Conservation (phyloP, 2,329 filamentous ascomycete genomes). For the Aspergillus tubingensis region DNA sequence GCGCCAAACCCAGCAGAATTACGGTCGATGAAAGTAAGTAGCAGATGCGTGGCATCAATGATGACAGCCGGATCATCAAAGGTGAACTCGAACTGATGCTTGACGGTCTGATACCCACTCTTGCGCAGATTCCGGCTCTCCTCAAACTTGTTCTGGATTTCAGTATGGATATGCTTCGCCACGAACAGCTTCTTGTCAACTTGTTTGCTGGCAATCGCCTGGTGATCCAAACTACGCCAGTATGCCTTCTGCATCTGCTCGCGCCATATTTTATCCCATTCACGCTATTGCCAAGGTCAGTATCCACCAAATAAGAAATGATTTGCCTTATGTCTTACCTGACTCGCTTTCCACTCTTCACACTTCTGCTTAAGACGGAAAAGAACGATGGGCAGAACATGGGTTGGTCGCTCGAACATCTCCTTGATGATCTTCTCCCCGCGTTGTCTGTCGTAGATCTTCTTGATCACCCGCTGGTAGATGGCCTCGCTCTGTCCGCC, state of each 20-base stretch:
- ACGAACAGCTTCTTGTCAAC: slow-evolving; percentile 90
- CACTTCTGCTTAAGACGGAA: slow-evolving; percentile 91
- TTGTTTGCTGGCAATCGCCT: slow-evolving; percentile 85
- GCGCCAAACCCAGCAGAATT: slow-evolving; percentile 52
- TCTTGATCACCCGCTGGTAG: slow-evolving; percentile 95
- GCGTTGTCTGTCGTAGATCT: slow-evolving; percentile 85
- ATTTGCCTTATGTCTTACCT: slow-evolving; percentile 44
- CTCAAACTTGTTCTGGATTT: slow-evolving; percentile 90
- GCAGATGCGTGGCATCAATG: slow-evolving; percentile 51
- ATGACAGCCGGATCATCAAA: slow-evolving; percentile 73
- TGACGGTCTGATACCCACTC: slow-evolving; percentile 60
- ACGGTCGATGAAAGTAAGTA: slow-evolving; percentile 51
- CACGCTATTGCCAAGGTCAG: slow-evolving; percentile 57
- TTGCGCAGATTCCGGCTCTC: slow-evolving; percentile 76
- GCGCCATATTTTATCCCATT: slow-evolving; percentile 99
- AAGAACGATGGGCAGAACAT: slow-evolving; percentile 84
- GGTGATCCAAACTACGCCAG: slow-evolving; percentile 94
- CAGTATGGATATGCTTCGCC: slow-evolving; percentile 83
- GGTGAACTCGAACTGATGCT: slow-evolving; percentile 73
- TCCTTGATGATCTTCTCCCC: slow-evolving; percentile 84
- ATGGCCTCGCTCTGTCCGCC: slow-evolving; percentile 95
- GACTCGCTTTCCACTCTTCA: slow-evolving; percentile 95
- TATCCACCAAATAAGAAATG: neutral
- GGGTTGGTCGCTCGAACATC: slow-evolving; percentile 80
- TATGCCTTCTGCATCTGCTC: slow-evolving; percentile 93